Evolutionary conservation across 2,329 filamentous ascomycete species (phyloP).

Genomic region (Hypoxylon rubiginosum): DNA sequence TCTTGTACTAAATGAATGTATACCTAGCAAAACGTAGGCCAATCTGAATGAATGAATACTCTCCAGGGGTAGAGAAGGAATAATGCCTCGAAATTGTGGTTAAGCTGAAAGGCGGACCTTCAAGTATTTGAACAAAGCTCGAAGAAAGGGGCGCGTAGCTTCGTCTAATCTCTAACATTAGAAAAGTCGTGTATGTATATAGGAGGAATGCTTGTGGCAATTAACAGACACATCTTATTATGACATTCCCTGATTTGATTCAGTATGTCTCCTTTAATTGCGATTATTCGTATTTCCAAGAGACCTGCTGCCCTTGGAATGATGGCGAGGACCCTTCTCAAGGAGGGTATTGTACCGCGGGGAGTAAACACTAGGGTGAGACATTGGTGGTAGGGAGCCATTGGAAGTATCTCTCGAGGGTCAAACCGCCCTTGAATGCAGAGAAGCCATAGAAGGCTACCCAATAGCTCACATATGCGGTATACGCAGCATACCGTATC

Average conservation of each 20-base stretch:
- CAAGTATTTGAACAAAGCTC: constrained; percentile 41
- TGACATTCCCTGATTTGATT: constrained; percentile 36
- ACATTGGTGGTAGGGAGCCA: background rate
- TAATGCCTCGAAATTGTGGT: constrained; percentile 9
- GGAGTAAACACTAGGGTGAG: background rate
- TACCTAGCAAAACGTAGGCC: background rate
- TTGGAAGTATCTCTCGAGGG: background rate
- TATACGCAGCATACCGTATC: background rate
- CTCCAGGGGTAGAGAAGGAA: constrained; percentile 27
- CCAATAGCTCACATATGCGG: background rate
- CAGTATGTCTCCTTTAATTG: constrained; percentile 23
- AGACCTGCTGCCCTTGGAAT: constrained; percentile 39
- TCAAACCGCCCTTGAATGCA: background rate
- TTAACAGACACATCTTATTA: constrained; percentile 7
- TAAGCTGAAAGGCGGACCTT: constrained; percentile 13
- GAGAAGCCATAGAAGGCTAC: background rate
- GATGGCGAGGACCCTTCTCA: constrained; percentile 25
- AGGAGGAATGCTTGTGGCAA: constrained; percentile 35
- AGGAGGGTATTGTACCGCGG: background rate
- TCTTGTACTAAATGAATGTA: background rate
- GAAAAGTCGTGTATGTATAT: background rate
- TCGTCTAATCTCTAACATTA: constrained; percentile 5
- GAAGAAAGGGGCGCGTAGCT: background rate
- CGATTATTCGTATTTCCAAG: constrained; percentile 28
- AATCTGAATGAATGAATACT: constrained; percentile 20